A percentile compares a stretch with the other conserved stretches of the same genome.
These are phyloP conservation scores for Boletus tylopilopsis DNA, from an alignment of 768 basidiomycete species.

Conservation along the genomic window DNA sequence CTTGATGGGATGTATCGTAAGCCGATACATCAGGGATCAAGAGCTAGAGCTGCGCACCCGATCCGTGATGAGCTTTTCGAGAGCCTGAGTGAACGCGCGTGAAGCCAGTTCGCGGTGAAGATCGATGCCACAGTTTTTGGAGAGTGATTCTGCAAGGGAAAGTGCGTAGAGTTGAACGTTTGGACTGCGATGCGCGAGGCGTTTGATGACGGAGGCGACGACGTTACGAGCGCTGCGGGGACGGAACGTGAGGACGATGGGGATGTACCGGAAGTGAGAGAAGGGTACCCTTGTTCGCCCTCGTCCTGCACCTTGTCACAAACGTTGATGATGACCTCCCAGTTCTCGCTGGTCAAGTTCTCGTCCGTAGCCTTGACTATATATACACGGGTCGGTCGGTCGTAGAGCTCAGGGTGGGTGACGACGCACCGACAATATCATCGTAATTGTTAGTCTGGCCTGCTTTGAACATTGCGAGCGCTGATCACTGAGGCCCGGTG, in stretches of 20 bases:
- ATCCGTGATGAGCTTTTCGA: constrained; percentile 87
- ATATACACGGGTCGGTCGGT: background rate
- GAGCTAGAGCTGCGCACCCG: constrained; percentile 48
- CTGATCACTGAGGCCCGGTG: background rate
- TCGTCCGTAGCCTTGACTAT: constrained; percentile 98
- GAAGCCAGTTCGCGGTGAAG: constrained; percentile 86
- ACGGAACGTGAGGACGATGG: constrained; percentile 14
- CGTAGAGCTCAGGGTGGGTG: constrained; percentile 1
- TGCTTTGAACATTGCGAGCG: constrained; percentile 62
- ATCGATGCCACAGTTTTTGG: constrained; percentile 83
- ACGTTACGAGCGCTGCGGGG: constrained; percentile 77
- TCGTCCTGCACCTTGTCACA: constrained; percentile 96
- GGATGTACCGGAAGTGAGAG: background rate
- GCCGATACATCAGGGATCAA: background rate
- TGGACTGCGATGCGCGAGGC: constrained; percentile 89
- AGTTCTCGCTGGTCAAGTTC: constrained; percentile 91
- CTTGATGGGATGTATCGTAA: constrained; percentile 38
- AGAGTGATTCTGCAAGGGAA: constrained; percentile 80
- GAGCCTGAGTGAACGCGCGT: constrained; percentile 83
- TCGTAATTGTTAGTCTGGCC: constrained; percentile 76
- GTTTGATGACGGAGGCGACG: constrained; percentile 81
- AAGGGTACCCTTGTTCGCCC: constrained; percentile 71
- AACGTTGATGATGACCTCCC: constrained; percentile 91
- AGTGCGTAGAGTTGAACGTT: constrained; percentile 96
- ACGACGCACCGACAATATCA: constrained; percentile 79